Base-by-base conservation (phyloP, 148 eudicot genomes). In the Polygonum maritimum region DNA sequence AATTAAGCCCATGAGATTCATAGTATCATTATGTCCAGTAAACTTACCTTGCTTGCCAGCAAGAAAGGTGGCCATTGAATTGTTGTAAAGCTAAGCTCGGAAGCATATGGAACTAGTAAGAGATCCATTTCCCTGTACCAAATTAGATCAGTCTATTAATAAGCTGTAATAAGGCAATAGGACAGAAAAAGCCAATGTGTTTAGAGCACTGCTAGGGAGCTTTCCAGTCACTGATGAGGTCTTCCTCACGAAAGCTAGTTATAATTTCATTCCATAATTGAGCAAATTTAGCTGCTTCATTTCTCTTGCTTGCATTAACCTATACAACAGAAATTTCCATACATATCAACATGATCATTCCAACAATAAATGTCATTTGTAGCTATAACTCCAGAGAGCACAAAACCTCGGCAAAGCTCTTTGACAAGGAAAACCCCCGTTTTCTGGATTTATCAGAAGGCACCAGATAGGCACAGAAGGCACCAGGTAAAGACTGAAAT, bases 31-130 rank as follows among this genome's bases (percentile, higher is more conserved):
- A 48, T 19, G 54, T 72, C 74, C 75, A 72, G 18, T 67, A 71
- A 74, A 11, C 78, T 76, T 48, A 85, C 94, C 87, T 90, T 90
- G 88, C 94, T 88, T 51, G 94, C 94, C 76, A 90, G 91, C 82
- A 94, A 78, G 83, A 91, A 94, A 3, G 93, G 94, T 18, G 97
- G 97, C 98, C 98, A 91, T 75, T 88, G 98, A 76, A 93, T 88
- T 49, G 89, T 75, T 75, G 84, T 90, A 75, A 91, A 87, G 82
- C 89, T 87, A 73, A 91, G 87, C 85, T 89, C 97, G n/a, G 91
- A 94, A 39, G 95, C 84, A 83, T 90, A 91, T 62, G 98, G 95
- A 71, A 89, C 91, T 31, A 91, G 78, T 78, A 94, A 78, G 62
- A 91, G 81, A 83, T 94, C 98, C 98, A 94, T 87, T 84, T 94